Evolutionary conservation across 208 protist species (phyloP), one percentile per base, ranked within the genome.

Genomic region (Leishmania turanica): DNA sequence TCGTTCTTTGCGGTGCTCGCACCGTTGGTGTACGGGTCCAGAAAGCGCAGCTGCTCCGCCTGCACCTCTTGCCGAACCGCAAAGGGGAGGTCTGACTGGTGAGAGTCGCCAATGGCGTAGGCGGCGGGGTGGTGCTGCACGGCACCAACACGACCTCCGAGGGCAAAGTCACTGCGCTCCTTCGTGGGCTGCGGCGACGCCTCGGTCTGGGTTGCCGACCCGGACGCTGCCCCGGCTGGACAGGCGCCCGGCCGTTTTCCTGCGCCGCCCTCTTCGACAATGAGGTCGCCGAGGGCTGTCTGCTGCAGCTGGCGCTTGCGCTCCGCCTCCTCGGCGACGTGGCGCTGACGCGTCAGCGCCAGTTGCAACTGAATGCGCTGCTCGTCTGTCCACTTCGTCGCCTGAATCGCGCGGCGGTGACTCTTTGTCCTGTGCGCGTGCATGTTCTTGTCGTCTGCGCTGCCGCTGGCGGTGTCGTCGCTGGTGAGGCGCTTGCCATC

Each of bases 301-400:
- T 83, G 71, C 71, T 88, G 78, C 31, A 87, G 76, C 58, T 47
- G 75, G 60, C 90, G 86, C 83, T 89, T 91, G n/a, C 89, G 89
- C 79, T 96, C 90, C 19, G 87, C 85, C n/a, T 89, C 80, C 72
- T 92, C 91, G 7, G 91, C 89, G 81, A 96, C 81, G 72, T 90
- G 81, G 72, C 88, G 86, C 80, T 97, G 92, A 2, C 94, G 91
- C 0, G 94, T 96, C 42, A 97, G 89, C 21, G 94, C 93, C 54
- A 97, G 91, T 64, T 97, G 94, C 58, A 97, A 83, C 84, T 97
- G 94, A 81, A 97, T 83, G 54, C 94, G 92, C 84, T 95, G 91
- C 77, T 97, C 94, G 84, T 96, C 89, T 19, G 94, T 96, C 94
- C 94, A 97, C 60, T 85, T 80, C 34, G 91, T 94, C 21, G 77